A percentile compares a stretch with the other conserved stretches of the same genome.
Conservation (phyloP, 306 rosid species). For the Cyamopsis tetragonoloba region DNA sequence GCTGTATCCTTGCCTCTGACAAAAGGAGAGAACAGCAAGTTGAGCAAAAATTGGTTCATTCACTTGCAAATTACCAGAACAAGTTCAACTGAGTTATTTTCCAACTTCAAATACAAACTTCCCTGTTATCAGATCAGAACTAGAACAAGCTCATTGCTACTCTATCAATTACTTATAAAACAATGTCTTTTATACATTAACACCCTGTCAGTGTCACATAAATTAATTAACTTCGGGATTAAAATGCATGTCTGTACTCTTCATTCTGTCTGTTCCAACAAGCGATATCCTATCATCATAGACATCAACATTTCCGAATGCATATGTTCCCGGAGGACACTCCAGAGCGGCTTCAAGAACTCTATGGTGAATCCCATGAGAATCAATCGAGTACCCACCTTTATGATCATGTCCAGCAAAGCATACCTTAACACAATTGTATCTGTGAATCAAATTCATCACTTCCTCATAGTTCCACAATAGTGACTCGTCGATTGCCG, state of each 20-base stretch:
- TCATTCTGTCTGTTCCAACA: constrained; percentile 59
- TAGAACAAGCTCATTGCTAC: not conserved
- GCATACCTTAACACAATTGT: constrained; percentile 75
- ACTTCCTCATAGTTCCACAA: constrained; percentile 89
- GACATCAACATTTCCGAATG: constrained; percentile 70
- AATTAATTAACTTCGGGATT: constrained; percentile 27
- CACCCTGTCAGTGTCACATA: constrained; percentile 14
- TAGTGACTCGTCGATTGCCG: constrained; percentile 44
- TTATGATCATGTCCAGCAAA: constrained; percentile 77
- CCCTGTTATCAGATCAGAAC: not conserved
- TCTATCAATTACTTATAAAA: not conserved
- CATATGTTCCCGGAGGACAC: constrained; percentile 78
- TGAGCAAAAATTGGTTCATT: not conserved
- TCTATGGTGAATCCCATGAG: constrained; percentile 81
- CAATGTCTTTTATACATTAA: constrained; percentile 21
- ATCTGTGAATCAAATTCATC: constrained; percentile 64
- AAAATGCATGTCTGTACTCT: constrained; percentile 59
- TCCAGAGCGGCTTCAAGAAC: constrained; percentile 90
- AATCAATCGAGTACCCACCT: constrained; percentile 74
- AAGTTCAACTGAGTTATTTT: not conserved
- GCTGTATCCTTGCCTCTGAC: constrained; percentile 16
- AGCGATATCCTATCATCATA: constrained; percentile 62
- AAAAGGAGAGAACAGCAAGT: not conserved
- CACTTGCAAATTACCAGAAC: not conserved
- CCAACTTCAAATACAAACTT: constrained; percentile 4